Evolutionary conservation across 2,329 filamentous ascomycete species (phyloP).

Genomic region (Penicillium sp.): DNA sequence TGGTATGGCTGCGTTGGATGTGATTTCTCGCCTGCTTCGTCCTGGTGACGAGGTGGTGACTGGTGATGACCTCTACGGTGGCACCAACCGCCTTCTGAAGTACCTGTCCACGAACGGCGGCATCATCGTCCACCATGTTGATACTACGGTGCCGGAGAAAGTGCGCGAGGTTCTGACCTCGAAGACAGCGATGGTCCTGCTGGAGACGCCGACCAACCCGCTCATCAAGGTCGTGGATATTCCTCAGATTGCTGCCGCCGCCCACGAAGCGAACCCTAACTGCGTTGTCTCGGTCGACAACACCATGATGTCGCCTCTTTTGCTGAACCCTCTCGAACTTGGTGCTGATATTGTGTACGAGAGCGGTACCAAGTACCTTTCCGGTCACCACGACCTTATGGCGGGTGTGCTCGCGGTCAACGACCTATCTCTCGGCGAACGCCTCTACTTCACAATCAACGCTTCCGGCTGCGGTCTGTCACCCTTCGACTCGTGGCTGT

Average conservation of each 20-base stretch:
- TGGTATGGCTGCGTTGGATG: constrained; percentile 93
- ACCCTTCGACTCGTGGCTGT: constrained; percentile 89
- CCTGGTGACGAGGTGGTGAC: constrained; percentile 96
- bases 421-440: constrained; percentile 69
- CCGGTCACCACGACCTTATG: constrained; percentile 98
- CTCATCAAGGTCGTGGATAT: constrained; percentile 97
- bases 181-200: constrained; percentile 88
- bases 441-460: constrained; percentile 95
- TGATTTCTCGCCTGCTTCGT: constrained; percentile 80
- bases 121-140: constrained; percentile 90
- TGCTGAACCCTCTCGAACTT: constrained; percentile 88
- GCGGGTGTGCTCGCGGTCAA: constrained; percentile 92
- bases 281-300: constrained; percentile 91
- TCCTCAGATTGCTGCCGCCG: constrained; percentile 62
- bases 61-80: constrained; percentile 92
- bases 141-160: constrained; percentile 70
- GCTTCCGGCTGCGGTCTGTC: constrained; percentile 86
- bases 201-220: constrained; percentile 95
- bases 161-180: constrained; percentile 60
- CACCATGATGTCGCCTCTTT: constrained; percentile 94
- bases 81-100: constrained; percentile 84
- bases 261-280: constrained; percentile 67
- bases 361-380: constrained; percentile 94
- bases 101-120: constrained; percentile 82
- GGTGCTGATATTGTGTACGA: constrained; percentile 96